phyloP scores from a whole-genome alignment of 2,329 filamentous ascomycete genomes.

The Aspergillus sp. region DNA sequence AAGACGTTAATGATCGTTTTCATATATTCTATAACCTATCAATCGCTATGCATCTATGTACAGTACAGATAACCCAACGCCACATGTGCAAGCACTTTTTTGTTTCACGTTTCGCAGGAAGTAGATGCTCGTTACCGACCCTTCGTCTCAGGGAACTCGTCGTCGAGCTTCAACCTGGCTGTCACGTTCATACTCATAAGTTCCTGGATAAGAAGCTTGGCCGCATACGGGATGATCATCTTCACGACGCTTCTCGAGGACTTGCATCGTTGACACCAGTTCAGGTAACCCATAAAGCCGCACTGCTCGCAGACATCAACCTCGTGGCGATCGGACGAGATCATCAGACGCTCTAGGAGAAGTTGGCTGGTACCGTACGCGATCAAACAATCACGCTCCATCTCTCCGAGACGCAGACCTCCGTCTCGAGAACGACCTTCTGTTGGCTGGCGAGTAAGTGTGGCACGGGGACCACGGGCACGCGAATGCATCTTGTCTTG shows the following conservation, averaged over 20 bases:
- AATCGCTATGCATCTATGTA: constrained; percentile 26
- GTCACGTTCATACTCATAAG: constrained; percentile 99
- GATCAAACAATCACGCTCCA: constrained; percentile 98
- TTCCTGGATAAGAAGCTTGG: constrained; percentile 94
- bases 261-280: constrained; percentile 92
- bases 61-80: constrained; percentile 16
- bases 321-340: constrained; percentile 83
- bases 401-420: constrained; percentile 90
- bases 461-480: constrained; percentile 82
- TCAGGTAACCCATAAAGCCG: constrained; percentile 91
- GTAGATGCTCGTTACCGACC: constrained; percentile 26
- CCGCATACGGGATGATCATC: constrained; percentile 97
- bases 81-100: constrained; percentile 8
- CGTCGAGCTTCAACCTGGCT: constrained; percentile 82
- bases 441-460: constrained; percentile 91
- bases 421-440: constrained; percentile 92
- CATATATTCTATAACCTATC: constrained; percentile 11
- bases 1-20: not conserved
- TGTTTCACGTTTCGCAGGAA: not conserved
- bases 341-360: constrained; percentile 89
- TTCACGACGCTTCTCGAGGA: constrained; percentile 79
- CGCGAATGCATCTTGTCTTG: constrained; percentile 99
- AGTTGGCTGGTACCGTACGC: constrained; percentile 94
- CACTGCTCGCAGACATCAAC: constrained; percentile 94
- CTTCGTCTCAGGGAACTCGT: constrained; percentile 73